Evolutionary conservation across 1,284 basidiomycete genomes (phyloP).

Genomic region (Malassezia furfur): DNA sequence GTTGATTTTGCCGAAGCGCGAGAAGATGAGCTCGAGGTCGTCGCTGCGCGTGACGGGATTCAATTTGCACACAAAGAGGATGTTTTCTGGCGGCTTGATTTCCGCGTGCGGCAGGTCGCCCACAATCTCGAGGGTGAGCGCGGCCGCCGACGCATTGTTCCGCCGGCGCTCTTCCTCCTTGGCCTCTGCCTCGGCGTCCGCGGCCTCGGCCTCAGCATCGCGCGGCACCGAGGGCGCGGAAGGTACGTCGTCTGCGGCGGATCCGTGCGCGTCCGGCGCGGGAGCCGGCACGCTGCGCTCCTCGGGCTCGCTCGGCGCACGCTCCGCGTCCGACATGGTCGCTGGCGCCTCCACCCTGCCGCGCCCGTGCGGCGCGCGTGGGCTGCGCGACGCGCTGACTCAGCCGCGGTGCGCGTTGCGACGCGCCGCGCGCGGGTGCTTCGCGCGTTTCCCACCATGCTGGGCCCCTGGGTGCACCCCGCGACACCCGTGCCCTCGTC

Average conservation of each 20-base stretch:
- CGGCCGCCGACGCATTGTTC: conserved; percentile 80
- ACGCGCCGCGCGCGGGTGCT: background rate
- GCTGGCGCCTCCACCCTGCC: too few species aligned
- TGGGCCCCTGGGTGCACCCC: background rate
- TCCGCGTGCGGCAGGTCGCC: conserved; percentile 97
- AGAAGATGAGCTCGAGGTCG: conserved; percentile 94
- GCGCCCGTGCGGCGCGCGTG: background rate
- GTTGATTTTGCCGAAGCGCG: conserved; percentile 85
- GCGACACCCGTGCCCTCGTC: conserved; percentile 18
- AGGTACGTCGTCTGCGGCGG: too few species aligned
- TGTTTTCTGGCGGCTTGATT: conserved; percentile 93
- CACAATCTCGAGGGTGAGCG: conserved; percentile 96
- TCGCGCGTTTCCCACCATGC: conserved; percentile 5
- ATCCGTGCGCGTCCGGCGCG: too few species aligned
- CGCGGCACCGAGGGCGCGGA: background rate
- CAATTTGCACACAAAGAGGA: conserved; percentile 95
- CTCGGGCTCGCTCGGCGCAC: too few species aligned
- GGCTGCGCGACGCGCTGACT: conserved; percentile 4
- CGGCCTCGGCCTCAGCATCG: background rate
- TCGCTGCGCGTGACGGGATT: conserved; percentile 91
- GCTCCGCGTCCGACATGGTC: too few species aligned
- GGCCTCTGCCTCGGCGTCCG: conserved; percentile 42
- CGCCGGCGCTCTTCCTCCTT: conserved; percentile 60
- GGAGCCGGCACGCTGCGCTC: too few species aligned
- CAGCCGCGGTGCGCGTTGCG: conserved; percentile 4